Base-by-base conservation (phyloP, 371 early-diverging fungal genomes). In the Mortierella sp. region DNA sequence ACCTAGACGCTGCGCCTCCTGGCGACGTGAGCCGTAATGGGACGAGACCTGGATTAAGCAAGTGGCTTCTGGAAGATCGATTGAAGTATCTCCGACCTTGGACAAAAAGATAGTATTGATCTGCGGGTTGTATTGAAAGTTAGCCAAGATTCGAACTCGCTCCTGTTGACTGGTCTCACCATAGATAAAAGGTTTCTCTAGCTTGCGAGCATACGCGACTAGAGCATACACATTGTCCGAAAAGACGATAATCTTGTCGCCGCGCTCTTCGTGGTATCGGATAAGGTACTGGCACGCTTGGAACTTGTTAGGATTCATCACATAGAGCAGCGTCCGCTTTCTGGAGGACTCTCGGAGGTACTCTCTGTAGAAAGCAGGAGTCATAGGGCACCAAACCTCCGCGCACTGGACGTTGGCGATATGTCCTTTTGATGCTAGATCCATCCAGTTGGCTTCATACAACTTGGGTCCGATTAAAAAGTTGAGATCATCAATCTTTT, bases 371-470 rank as follows among this genome's bases (percentile, higher is more conserved):
- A 99, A 99, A 70, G 97, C 98, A 0, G 96, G 92, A 2, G 99
- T 97, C 99, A 99, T 99, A 11, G 93, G 92, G 83, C 99, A 99
- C 99, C 99, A 99, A 12, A 99, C 98, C 85, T 99, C 99, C 0
- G 98, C 96, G 85, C 99, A 99, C 86, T 97, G 95, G 9, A 99
- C 99, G 51, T 93, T 97, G 28, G 99, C 99, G 87, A 99, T 99
- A 83, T 99, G 99, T 26, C 99, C 99, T 75, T 95, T 92, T 43
- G 91, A 93, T 51, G 99, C 97, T 63, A 99, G 86, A 84, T 99
- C 99, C 94, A 99, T 96, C 99, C 99, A 99, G 84, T 99, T 99
- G 37, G 99, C 99, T 87, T 99, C 99, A 86, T 98, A 99, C 37
- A 99, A 87, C 86, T 99, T 99, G 37, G 99, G 99, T 9, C 99